Percentiles rank a stretch among this genome's conserved stretches.
Conservation (phyloP, 495 filamentous ascomycete species). For the Mytilinidion resinicola region DNA sequence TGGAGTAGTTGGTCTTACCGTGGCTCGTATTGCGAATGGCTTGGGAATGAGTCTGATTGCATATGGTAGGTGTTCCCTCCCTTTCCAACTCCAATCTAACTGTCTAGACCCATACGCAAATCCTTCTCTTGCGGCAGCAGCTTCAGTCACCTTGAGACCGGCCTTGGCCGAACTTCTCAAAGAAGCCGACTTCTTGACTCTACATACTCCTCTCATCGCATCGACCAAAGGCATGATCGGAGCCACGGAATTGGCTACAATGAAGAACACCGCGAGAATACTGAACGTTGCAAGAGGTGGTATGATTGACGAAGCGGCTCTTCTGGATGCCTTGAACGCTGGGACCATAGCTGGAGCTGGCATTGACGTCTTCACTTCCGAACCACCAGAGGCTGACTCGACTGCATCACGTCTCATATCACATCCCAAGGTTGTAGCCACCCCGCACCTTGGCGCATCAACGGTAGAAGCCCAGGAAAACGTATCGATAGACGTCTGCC, state of each 20-base stretch:
- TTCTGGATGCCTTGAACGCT: constrained; percentile 58
- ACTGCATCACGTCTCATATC: constrained; percentile 49
- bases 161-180: constrained; percentile 51
- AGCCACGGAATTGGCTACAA: constrained; percentile 52
- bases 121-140: constrained; percentile 50
- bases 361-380: constrained; percentile 66
- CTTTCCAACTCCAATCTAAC: too few relatives aligned
- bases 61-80: constrained; percentile 19
- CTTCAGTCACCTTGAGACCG: constrained; percentile 50
- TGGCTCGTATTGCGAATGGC: constrained; percentile 61
- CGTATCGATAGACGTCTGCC: constrained; percentile 66
- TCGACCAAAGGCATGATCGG: constrained; percentile 63
- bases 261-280: constrained; percentile 61
- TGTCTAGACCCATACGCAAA: constrained; percentile 58
- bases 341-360: constrained; percentile 66
- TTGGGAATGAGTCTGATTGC: constrained; percentile 63
- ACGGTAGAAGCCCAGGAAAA: constrained; percentile 75
- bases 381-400: constrained; percentile 53
- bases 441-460: constrained; percentile 65
- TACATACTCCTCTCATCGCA: constrained; percentile 68
- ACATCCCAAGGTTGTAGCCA: constrained; percentile 60
- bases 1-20: constrained; percentile 57
- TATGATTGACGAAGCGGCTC: constrained; percentile 64
- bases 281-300: constrained; percentile 70
- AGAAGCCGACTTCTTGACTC: constrained; percentile 62